Percentiles rank a stretch among this genome's conserved stretches.
phyloP scores from a whole-genome alignment of 352 stramenopile species.

The Chrysophaeum taylorii region DNA sequence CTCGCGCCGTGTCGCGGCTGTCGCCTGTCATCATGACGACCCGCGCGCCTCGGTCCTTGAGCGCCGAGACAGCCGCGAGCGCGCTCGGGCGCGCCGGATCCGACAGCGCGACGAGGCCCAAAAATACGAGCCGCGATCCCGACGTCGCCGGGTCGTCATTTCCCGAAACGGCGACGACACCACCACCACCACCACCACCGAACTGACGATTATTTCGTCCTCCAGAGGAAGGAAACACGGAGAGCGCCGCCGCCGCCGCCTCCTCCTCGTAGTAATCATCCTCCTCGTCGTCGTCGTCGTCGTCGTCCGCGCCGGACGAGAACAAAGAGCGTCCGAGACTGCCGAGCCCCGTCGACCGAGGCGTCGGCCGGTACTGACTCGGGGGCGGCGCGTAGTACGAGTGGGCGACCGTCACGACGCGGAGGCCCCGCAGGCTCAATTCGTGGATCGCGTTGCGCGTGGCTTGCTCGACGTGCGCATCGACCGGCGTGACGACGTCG shows the following conservation, averaged over 20 bases:
- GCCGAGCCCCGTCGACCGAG: too few species aligned
- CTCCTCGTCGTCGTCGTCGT: too few species aligned
- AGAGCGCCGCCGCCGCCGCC: too few species aligned
- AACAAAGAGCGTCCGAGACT: too few species aligned
- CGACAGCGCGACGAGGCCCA: slow-evolving; percentile 81
- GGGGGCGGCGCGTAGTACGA: background rate
- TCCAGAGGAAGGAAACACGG: too few species aligned
- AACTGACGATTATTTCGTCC: too few species aligned
- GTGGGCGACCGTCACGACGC: slow-evolving; percentile 8
- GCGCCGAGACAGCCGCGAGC: slow-evolving; percentile 40
- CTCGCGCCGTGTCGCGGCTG: slow-evolving; percentile 83
- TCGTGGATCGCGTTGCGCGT: slow-evolving; percentile 52
- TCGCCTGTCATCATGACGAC: slow-evolving; percentile 84
- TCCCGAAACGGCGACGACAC: background rate
- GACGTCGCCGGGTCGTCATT: slow-evolving; percentile 5
- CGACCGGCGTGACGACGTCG: too few species aligned
- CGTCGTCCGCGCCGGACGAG: too few species aligned
- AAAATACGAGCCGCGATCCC: slow-evolving; percentile 64
- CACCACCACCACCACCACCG: background rate
- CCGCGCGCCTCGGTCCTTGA: slow-evolving; percentile 45
- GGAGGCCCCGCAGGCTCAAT: slow-evolving; percentile 61
- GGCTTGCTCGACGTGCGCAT: slow-evolving; percentile 44
- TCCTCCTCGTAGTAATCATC: too few species aligned
- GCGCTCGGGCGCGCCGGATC: slow-evolving; percentile 55
- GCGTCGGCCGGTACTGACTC: too few species aligned